These are phyloP conservation scores for Saccharomyces mikatae DNA, from an alignment of 805 yeast species.

Conservation along the genomic window DNA sequence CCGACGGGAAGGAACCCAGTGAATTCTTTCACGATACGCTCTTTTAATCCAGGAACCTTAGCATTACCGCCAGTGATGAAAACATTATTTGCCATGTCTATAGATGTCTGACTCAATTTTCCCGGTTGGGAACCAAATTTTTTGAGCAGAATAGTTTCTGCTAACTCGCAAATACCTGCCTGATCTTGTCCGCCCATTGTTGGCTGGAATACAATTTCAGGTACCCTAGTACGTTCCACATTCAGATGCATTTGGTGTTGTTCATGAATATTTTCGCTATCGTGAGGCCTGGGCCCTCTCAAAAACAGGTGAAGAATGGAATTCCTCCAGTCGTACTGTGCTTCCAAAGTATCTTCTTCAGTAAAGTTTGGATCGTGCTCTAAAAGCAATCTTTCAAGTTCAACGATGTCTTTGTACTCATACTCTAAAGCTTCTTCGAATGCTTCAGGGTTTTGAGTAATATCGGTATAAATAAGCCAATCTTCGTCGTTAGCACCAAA, in stretches of 20 bases:
- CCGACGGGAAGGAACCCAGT: conserved; percentile 63
- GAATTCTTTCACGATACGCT: conserved; percentile 64
- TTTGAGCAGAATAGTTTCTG: conserved; percentile 55
- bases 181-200: conserved; percentile 91
- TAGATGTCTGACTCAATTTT: conserved; percentile 29
- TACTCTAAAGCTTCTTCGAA: conserved; percentile 70
- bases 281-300: conserved; percentile 83
- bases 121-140: conserved; percentile 52
- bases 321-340: conserved; percentile 77
- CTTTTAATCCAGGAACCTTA: conserved; percentile 52
- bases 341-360: conserved; percentile 74
- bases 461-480: conserved; percentile 85
- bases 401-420: conserved; percentile 50
- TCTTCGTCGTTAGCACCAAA: conserved; percentile 95
- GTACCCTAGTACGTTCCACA: conserved; percentile 83
- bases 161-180: conserved; percentile 81
- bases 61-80: conserved; percentile 86
- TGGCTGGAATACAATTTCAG: conserved; percentile 90
- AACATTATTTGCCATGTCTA: conserved; percentile 43
- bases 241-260: conserved; percentile 87
- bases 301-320: conserved; percentile 74
- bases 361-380: conserved; percentile 81
- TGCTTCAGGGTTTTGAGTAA: conserved; percentile 58
- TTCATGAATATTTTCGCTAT: conserved; percentile 74
- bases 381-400: conserved; percentile 66